Base-by-base conservation (phyloP, 2,329 filamentous ascomycete genomes). In the Colletotrichum viniferum region DNA sequence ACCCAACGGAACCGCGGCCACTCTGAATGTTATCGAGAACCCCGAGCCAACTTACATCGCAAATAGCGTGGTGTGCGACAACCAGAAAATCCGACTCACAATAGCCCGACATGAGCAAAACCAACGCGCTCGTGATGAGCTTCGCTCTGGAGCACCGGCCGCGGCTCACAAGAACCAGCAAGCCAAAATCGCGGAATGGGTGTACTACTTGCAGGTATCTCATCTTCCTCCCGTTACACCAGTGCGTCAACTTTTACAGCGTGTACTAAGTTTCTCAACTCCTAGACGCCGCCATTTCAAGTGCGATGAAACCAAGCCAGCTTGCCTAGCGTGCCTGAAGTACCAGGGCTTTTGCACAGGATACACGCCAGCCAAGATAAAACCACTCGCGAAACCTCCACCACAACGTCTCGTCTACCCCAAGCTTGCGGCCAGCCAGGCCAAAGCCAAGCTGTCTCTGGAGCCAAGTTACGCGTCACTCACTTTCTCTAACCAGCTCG, bases 191-290 rank as follows among this genome's bases (percentile, higher is more conserved):
- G 28, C 61, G 61, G 18, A 72, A 52, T 5, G 68, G 73, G 14
- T 75, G 73, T 24, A 30, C 55, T 14, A 73, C 73, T 24, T 75
- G 73, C 61, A 75, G 43, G 73, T 75, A 62, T 55, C 61, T 30
- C 12, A 24, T 6, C n/a, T 21, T 3, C n/a, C 43, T 24, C n/a
- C 43, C 3, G 43, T 52, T 52, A 7, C 43, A 52, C 43, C 43
- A 52, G n/a, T 21, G 43, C 43, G 43, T 2, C 26, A 52, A 5
- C 9, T 30, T 4, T 10, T 8, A 24, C 12, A 5, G 28, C n/a
- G 21, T 28, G 28, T 55, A 13, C 43, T 32, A 26, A 24, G 13
- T 0, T 0, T 65, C 8, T 1, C 1, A 7, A 7, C 2, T 4
- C 24, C 21, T 10, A 74, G 72, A 21, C 69, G 61, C 18, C 73